Evolutionary conservation across 148 eudicot genomes (phyloP), one percentile per base, ranked within the genome.

Genomic region (Heliamphora exappendiculata): DNA sequence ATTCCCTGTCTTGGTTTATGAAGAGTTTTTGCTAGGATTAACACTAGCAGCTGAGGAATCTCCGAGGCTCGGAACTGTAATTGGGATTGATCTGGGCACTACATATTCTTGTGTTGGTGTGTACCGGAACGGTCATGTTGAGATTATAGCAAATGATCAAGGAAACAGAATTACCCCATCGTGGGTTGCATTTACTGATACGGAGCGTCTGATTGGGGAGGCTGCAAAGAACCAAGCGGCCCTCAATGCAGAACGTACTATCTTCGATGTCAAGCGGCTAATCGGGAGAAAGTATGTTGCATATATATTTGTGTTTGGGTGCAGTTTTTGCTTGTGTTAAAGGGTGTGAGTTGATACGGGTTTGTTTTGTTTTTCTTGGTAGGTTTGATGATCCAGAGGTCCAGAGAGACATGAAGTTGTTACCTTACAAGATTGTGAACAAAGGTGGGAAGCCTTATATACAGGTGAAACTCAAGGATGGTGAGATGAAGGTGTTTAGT

Each of bases 101-200:
- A 86, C 88, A 29, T 86, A 86, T 77, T 86, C 87, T 50, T 86
- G 85, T 82, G 89, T 87, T 24, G 88, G 83, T 36, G 86, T 86
- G 5, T 81, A 81, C 39, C 78, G 71, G 39, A 78, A 82, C 50
- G 86, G 82, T 64, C 81, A 76, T 51, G 86, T 83, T 5, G 86
- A 85, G 67, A 85, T 85, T 36, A 83, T 85, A 81, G 82, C 82
- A 8, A 85, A 83, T 33, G 86, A 83, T 49, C 88, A 86, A 81
- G 88, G 88, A 26, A 86, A 83, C 36, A 54, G 88, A 67, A 83
- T 86, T 81, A 86, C 88, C 11, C 88, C 88, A n/a, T 86, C 88
- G 5, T 86, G 86, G 86, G 88, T 86, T 8, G 86, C 88, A 10
- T 86, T 86, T 74, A 86, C 87, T 1, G 89, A 86, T 47, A 79